A percentile compares a stretch with the other conserved stretches of the same genome.
Evolutionary conservation across 331 rosid species (phyloP).

Genomic region (Rosa hybrid): DNA sequence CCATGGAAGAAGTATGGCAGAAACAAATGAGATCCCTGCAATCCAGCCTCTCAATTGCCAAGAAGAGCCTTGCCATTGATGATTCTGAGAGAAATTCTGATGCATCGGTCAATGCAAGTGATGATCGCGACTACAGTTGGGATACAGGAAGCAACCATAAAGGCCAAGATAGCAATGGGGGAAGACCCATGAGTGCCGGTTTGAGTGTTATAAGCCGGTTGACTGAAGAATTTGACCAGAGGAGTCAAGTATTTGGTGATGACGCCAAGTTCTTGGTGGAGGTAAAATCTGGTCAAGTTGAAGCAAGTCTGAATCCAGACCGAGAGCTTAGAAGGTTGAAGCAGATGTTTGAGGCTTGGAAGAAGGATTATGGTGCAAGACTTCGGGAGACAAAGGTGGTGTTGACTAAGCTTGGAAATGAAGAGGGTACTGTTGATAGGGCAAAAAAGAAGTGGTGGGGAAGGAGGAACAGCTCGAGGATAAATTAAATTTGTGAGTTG

Average conservation of each 20-base stretch:
- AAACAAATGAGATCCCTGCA: slow-evolving; percentile 98
- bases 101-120: slow-evolving; percentile 86
- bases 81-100: slow-evolving; percentile 92
- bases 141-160: slow-evolving; percentile 65
- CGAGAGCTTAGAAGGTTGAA: slow-evolving; percentile 88
- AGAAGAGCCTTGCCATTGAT: slow-evolving; percentile 94
- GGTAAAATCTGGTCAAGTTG: slow-evolving; percentile 97
- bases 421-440: slow-evolving; percentile 63
- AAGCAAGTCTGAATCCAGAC: slow-evolving; percentile 93
- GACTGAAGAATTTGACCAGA: slow-evolving; percentile 96
- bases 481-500: slow-evolving; percentile 28
- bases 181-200: slow-evolving; percentile 95
- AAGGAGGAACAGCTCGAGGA: slow-evolving; percentile 90
- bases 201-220: slow-evolving; percentile 91
- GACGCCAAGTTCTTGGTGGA: slow-evolving; percentile 99
- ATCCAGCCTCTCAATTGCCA: slow-evolving; percentile 98
- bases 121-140: slow-evolving; percentile 79
- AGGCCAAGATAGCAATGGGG: slow-evolving; percentile 78
- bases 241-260: slow-evolving; percentile 97
- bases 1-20: slow-evolving; percentile 99
- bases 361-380: slow-evolving; percentile 84
- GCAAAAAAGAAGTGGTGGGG: slow-evolving; percentile 95
- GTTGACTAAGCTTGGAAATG: slow-evolving; percentile 83
- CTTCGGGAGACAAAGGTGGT: slow-evolving; percentile 90
- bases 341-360: slow-evolving; percentile 98